These are phyloP conservation scores for Plasmodium fragile DNA, from an alignment of 169 alveolate genomes.

Conservation along the genomic window DNA sequence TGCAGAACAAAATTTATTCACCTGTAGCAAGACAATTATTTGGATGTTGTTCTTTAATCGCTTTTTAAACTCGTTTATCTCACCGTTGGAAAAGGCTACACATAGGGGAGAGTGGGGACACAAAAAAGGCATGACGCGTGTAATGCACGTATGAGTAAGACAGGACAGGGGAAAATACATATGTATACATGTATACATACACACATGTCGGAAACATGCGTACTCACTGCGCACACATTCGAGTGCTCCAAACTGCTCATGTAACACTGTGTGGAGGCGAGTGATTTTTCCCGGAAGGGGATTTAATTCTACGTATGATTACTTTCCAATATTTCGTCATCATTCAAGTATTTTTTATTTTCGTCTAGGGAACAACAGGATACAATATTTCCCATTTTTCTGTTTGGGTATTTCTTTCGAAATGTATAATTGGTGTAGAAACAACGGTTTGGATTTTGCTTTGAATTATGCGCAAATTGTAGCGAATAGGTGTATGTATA, in stretches of 20 bases:
- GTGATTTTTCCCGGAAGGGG: background rate
- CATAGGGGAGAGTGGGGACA: background rate
- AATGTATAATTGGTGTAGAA: constrained; percentile 11
- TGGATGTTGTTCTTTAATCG: constrained; percentile 65
- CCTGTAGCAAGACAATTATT: constrained; percentile 75
- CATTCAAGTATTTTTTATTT: constrained; percentile 67
- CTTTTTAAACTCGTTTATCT: constrained; percentile 70
- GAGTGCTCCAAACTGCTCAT: background rate
- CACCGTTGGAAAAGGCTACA: constrained; percentile 53
- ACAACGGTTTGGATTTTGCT: constrained; percentile 5
- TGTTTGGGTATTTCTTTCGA: background rate
- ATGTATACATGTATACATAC: background rate
- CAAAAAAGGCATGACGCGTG: background rate
- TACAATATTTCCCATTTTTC: constrained; percentile 70
- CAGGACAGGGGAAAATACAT: background rate
- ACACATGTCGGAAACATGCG: background rate
- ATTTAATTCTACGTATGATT: constrained; percentile 15
- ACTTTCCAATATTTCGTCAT: constrained; percentile 75
- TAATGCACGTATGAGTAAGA: background rate
- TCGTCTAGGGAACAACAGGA: constrained; percentile 76
- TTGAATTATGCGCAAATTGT: constrained; percentile 14
- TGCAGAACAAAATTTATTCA: constrained; percentile 4
- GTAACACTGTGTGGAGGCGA: background rate
- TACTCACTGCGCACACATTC: background rate
- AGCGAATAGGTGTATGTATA: background rate